Evolutionary conservation across 768 basidiomycete species (phyloP).

Genomic region (Hypsizygus marmoreus): DNA sequence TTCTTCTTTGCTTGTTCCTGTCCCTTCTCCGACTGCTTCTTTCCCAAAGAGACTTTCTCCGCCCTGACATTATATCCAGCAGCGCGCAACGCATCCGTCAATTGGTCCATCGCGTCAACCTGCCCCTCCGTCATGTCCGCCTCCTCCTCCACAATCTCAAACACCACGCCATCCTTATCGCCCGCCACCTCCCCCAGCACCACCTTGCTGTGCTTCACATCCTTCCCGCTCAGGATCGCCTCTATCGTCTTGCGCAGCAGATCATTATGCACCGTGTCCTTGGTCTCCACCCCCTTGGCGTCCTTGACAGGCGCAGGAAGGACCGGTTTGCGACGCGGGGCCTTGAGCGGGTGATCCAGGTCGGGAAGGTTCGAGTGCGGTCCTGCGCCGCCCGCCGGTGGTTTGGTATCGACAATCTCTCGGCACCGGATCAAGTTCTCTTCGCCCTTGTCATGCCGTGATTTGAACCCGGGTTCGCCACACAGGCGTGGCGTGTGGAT

Average conservation of each 20-base stretch:
- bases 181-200: constrained; percentile 43
- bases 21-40: constrained; percentile 26
- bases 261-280: constrained; percentile 29
- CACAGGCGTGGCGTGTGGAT: constrained; percentile 95
- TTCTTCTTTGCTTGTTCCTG: constrained; percentile 13
- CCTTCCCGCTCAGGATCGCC: constrained; percentile 31
- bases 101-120: constrained; percentile 40
- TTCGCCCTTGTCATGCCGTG: constrained; percentile 62
- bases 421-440: constrained; percentile 79
- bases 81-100: constrained; percentile 53
- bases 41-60: constrained; percentile 27
- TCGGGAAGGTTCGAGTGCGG: constrained; percentile 39
- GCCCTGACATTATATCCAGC: constrained; percentile 53
- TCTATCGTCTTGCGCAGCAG: constrained; percentile 41
- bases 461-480: constrained; percentile 89
- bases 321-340: constrained; percentile 50
- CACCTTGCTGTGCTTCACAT: constrained; percentile 32
- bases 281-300: constrained; percentile 13
- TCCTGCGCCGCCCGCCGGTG: constrained; percentile 26
- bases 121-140: constrained; percentile 37
- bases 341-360: constrained; percentile 57
- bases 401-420: constrained; percentile 57
- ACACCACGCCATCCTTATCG: constrained; percentile 41
- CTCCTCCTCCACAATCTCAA: constrained; percentile 50
- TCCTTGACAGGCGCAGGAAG: constrained; percentile 39